A percentile compares a stretch with the other conserved stretches of the same genome.
phyloP scores from a whole-genome alignment of 139 green algal genomes.

The Nannochloris sp. region DNA sequence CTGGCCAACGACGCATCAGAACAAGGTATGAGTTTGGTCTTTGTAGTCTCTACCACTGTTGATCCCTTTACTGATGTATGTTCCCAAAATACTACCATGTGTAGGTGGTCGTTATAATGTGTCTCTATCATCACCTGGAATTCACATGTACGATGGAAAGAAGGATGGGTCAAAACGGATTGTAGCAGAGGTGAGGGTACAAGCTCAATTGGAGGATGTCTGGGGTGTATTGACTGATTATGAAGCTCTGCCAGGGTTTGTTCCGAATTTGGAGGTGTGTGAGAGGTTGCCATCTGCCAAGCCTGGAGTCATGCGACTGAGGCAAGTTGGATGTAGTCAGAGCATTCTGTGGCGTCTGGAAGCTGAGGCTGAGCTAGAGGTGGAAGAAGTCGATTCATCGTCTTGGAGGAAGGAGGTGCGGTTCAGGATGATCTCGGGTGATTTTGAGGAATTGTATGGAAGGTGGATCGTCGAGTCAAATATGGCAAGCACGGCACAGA shows the following conservation, averaged over 20 bases:
- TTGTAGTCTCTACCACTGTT: too few species aligned
- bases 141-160: background rate
- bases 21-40: too few species aligned
- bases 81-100: too few species aligned
- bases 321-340: conserved; percentile 38
- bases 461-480: conserved; percentile 41
- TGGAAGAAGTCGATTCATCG: conserved; percentile 22
- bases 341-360: conserved; percentile 40
- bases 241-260: conserved; percentile 36
- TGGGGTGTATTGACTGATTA: conserved; percentile 55
- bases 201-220: conserved; percentile 29
- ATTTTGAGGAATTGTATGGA: conserved; percentile 44
- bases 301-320: conserved; percentile 14
- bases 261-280: conserved; percentile 48
- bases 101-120: background rate
- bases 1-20: too few species aligned
- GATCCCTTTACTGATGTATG: too few species aligned
- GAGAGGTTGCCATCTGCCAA: conserved; percentile 21
- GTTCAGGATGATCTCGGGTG: conserved; percentile 35
- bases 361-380: conserved; percentile 37
- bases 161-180: conserved; percentile 9
- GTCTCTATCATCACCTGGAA: background rate
- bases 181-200: conserved; percentile 34
- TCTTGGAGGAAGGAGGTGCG: conserved; percentile 24
- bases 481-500: conserved; percentile 9